Percentiles rank a stretch among this genome's conserved stretches.
phyloP scores from a whole-genome alignment of 1,139 yeast species.

The Blastobotrys illinoisensis region DNA sequence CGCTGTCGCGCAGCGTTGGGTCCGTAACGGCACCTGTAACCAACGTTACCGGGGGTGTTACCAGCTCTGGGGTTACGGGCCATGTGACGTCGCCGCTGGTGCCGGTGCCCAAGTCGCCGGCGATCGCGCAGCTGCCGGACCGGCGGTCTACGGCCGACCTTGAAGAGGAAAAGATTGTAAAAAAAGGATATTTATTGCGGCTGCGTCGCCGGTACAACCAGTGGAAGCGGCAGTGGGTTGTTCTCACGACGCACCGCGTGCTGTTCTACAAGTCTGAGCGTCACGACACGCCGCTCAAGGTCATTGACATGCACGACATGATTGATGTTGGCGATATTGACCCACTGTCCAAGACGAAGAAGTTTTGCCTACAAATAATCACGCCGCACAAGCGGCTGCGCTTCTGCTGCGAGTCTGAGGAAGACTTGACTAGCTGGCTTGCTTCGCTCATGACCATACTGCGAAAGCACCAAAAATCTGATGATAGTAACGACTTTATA shows the following conservation, averaged over 20 bases:
- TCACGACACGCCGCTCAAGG: constrained; percentile 29
- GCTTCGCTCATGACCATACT: constrained; percentile 37
- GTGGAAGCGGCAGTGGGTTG: constrained; percentile 44
- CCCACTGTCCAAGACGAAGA: constrained; percentile 40
- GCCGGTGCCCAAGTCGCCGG: neutral
- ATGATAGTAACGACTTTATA: neutral
- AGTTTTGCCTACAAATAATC: constrained; percentile 46
- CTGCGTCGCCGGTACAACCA: constrained; percentile 41
- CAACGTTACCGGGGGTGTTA: neutral
- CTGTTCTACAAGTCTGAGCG: constrained; percentile 39
- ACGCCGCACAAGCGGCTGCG: constrained; percentile 44
- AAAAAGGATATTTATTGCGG: constrained; percentile 40
- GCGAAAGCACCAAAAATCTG: neutral
- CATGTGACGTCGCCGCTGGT: neutral
- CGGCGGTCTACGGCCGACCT: neutral
- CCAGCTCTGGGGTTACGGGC: neutral
- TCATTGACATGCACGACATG: constrained; percentile 37
- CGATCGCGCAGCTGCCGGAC: neutral
- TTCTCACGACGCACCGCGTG: constrained; percentile 40
- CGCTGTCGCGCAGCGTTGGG: constrained; percentile 7
- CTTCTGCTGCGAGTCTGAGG: constrained; percentile 43
- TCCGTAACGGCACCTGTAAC: neutral
- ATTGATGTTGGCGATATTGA: constrained; percentile 52
- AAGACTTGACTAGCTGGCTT: constrained; percentile 48
- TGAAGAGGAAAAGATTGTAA: constrained; percentile 37